Conservation (phyloP, 1,139 yeast species). For the Saccharomycopsis phalli region DNA sequence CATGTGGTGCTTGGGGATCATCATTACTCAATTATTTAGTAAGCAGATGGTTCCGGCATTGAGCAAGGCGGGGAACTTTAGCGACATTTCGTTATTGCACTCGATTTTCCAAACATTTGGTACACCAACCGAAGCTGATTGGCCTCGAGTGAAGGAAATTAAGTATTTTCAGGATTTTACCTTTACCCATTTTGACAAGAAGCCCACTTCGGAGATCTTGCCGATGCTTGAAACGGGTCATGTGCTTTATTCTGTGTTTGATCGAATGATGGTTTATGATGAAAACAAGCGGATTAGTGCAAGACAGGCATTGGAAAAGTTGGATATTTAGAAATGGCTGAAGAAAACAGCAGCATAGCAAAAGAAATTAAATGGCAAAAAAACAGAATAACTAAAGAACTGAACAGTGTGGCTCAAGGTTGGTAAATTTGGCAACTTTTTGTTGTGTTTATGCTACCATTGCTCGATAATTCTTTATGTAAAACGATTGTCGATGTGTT, state of each 20-base stretch:
- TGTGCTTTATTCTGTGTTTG: slow-evolving; percentile 5
- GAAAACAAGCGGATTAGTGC: slow-evolving; percentile 14
- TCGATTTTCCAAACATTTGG: slow-evolving; percentile 62
- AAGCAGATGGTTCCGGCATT: slow-evolving; percentile 34
- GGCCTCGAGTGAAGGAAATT: slow-evolving; percentile 37
- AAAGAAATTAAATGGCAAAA: background rate
- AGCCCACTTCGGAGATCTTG: slow-evolving; percentile 3
- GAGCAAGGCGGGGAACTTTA: slow-evolving; percentile 18
- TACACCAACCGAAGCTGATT: slow-evolving; percentile 44
- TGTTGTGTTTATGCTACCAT: too few relatives aligned
- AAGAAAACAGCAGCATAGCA: background rate
- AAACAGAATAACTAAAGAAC: too few relatives aligned
- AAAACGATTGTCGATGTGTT: too few relatives aligned
- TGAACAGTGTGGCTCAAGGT: too few relatives aligned
- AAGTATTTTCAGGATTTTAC: slow-evolving; percentile 11
- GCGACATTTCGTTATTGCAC: slow-evolving; percentile 59
- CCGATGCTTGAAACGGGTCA: slow-evolving; percentile 9
- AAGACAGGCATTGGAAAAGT: slow-evolving; percentile 5
- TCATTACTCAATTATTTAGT: slow-evolving; percentile 54
- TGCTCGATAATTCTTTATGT: too few relatives aligned
- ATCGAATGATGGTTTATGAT: slow-evolving; percentile 18
- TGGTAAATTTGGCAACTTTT: too few relatives aligned
- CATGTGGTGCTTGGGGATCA: slow-evolving; percentile 72
- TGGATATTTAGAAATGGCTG: background rate
- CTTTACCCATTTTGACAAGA: slow-evolving; percentile 6